Evolutionary conservation across 768 basidiomycete genomes (phyloP), one percentile per base, ranked within the genome.

Genomic region (Dioszegia hungarica): DNA sequence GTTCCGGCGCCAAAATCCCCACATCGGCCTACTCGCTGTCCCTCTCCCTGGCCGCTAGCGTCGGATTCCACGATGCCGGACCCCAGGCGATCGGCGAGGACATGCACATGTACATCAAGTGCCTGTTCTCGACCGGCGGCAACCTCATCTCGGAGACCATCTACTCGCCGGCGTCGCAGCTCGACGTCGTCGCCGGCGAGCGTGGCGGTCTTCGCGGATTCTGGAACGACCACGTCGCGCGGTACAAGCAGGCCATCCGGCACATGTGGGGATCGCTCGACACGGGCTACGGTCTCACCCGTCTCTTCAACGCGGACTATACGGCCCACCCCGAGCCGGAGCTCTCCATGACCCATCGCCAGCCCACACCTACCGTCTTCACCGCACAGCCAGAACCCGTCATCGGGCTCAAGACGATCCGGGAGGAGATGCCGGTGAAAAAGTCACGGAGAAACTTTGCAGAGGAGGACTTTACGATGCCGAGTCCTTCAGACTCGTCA

Each of bases 31-130:
- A 73, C 55, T 55, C 59, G 25, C 48, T 70, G 17, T 70, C 68
- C 2, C 57, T 70, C 54, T 49, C 48, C 15, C 59, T 73, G 15
- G 62, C 64, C 10, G 60, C 60, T 24, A 51, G 52, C 27, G 67
- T 70, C 43, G 71, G 68, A 14, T 70, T 70, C 52, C 70, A 70
- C 63, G 71, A 73, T 58, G 54, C 71, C 28, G 68, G 65, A 31
- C 61, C 61, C 22, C 53, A 66, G 48, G 63, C 67, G 22, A 73
- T 73, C 51, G 71, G 71, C n/a, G 71, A 73, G 53, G 71, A 73
- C 59, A 70, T 73, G 71, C 68, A 73, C 62, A 73, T 73, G 71
- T 66, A 56, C 56, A 59, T 67, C 50, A 73, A 73, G 52, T 70
- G 66, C 41, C 49, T 64, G n/a, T 62, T 68, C 51, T 66, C 69